Conservation (phyloP, 1,139 yeast genomes). For the Debaryomyces coudertii region DNA sequence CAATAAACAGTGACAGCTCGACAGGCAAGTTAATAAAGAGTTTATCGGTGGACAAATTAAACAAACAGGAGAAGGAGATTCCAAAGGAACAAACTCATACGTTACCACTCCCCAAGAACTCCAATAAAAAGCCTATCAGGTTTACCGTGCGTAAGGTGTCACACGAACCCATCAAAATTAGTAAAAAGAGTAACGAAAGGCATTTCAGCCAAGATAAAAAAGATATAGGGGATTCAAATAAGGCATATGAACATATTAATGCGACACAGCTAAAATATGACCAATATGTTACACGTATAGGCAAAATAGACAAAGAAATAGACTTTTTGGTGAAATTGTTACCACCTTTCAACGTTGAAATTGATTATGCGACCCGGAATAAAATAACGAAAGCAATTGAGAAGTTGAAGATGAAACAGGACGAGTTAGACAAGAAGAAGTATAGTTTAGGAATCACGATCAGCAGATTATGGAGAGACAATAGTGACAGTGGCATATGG, state of each 20-base stretch:
- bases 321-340: slow-evolving; percentile 41
- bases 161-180: slow-evolving; percentile 32
- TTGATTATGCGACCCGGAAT: slow-evolving; percentile 46
- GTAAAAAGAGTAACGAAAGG: slow-evolving; percentile 12
- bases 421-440: slow-evolving; percentile 48
- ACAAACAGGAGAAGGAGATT: slow-evolving; percentile 4
- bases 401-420: slow-evolving; percentile 43
- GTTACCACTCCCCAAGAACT: slow-evolving; percentile 10
- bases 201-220: neutral
- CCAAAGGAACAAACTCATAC: slow-evolving; percentile 10
- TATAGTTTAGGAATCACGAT: slow-evolving; percentile 48
- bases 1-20: slow-evolving; percentile 31
- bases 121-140: slow-evolving; percentile 35
- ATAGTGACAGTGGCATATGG: slow-evolving; percentile 51
- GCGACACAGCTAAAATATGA: slow-evolving; percentile 42
- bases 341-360: slow-evolving; percentile 51
- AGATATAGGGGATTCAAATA: slow-evolving; percentile 6
- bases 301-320: slow-evolving; percentile 47
- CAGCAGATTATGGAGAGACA: slow-evolving; percentile 49
- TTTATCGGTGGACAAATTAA: slow-evolving; percentile 25
- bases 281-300: slow-evolving; percentile 34
- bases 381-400: slow-evolving; percentile 49
- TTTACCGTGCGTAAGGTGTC: slow-evolving; percentile 50
- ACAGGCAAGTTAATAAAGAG: slow-evolving; percentile 36
- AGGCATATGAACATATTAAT: slow-evolving; percentile 18